These are phyloP conservation scores for Gaillardinia entomophila DNA, from an alignment of 805 yeast species.

Conservation along the genomic window DNA sequence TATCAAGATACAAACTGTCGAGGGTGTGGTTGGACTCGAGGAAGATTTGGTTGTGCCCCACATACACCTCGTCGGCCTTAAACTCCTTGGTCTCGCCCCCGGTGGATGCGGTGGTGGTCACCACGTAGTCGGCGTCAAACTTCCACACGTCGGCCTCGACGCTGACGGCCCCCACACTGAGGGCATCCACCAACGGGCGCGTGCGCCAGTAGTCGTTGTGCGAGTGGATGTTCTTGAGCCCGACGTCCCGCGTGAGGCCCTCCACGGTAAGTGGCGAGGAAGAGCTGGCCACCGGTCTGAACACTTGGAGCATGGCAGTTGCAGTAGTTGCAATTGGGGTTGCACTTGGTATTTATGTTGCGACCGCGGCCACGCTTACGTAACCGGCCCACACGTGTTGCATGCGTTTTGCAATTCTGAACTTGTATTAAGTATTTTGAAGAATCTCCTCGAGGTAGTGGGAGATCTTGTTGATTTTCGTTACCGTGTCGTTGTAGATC, in stretches of 20 bases:
- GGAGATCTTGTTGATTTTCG: conserved; percentile 12
- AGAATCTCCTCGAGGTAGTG: conserved; percentile 13
- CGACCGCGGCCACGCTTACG: too few species aligned
- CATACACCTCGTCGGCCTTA: conserved; percentile 38
- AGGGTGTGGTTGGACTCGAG: conserved; percentile 44
- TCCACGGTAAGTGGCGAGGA: conserved; percentile 12
- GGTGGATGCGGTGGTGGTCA: conserved; percentile 21
- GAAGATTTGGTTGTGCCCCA: conserved; percentile 54
- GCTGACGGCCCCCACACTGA: conserved; percentile 48
- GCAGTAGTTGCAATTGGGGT: too few species aligned
- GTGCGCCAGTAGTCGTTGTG: conserved; percentile 68
- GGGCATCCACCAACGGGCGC: conserved; percentile 54
- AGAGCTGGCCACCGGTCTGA: conserved; percentile 3
- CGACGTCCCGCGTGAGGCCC: conserved; percentile 28
- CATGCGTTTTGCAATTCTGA: not conserved
- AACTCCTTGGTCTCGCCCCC: conserved; percentile 14
- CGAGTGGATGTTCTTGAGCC: conserved; percentile 48
- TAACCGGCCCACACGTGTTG: too few species aligned
- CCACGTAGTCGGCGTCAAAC: conserved; percentile 27
- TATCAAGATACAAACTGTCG: conserved; percentile 46
- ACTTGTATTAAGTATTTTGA: conserved; percentile 2
- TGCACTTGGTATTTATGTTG: too few species aligned
- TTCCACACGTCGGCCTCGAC: conserved; percentile 67
- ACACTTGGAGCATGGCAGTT: conserved; percentile 10
- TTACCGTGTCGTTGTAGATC: conserved; percentile 8